Evolutionary conservation across 495 filamentous ascomycete genomes (phyloP), one percentile per base, ranked within the genome.

Genomic region (Trypethelium eluteriae): DNA sequence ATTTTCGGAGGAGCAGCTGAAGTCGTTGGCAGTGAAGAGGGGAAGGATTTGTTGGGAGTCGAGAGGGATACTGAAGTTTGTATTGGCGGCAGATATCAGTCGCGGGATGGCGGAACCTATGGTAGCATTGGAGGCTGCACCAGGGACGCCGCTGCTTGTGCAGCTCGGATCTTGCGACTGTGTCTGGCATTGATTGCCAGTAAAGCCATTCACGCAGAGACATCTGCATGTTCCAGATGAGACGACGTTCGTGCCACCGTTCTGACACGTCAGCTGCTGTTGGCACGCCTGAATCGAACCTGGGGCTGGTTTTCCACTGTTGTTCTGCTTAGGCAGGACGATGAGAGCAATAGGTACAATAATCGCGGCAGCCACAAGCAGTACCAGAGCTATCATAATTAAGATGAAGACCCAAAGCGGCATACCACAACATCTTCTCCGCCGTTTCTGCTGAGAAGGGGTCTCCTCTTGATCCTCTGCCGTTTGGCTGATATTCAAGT

Each of bases 301-400:
- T 62, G 76, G 71, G 7, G 71, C 69, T n/a, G 74, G 62, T 65
- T 64, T 67, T n/a, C 71, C 46, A 41, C 67, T 62, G 39, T 78
- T 81, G 46, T 85, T 81, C 62, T 82, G 74, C n/a, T 77, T 79
- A 6, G 84, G 85, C 38, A 97, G 74, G 1, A 92, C 90, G 62
- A 96, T 80, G 56, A 97, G 81, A 64, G 92, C 85, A 18, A 98
- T 75, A 0, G 94, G 94, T 14, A 98, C 82, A n/a, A 96, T 83
- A 49, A 98, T 78, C 2, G 94, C 94, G 5, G 89, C 89, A n/a
- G 88, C 84, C 68, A 96, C 82, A n/a, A 96, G 80, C 56, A 92
- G 76, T 49, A 96, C 74, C 25, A 89, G 73, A 7, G 91, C 73
- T 41, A 93, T 76, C 38, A 89, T 75, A 36, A 96, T 71, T 1